Percentiles rank a stretch among this genome's conserved stretches.
Conservation (phyloP, 306 rosid species). For the Cyclanthera cordifolia region DNA sequence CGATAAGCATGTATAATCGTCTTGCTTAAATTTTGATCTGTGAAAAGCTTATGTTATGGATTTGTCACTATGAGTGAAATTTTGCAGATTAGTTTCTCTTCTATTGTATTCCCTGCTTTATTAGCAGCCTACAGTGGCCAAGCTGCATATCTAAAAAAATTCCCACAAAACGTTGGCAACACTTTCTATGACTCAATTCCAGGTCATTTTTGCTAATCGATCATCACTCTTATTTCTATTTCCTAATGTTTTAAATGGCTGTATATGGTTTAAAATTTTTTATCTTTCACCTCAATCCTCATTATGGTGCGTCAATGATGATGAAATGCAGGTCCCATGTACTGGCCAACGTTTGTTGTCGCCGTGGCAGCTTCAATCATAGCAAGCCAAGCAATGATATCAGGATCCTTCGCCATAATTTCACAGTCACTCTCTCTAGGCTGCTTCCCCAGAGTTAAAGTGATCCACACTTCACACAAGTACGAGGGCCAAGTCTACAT, state of each 20-base stretch:
- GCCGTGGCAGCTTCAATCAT: conserved; percentile 72
- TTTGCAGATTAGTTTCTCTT: conserved; percentile 44
- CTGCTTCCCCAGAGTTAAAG: conserved; percentile 70
- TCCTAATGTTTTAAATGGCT: too few species aligned
- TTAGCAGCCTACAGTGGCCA: conserved; percentile 36
- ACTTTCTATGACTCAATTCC: conserved; percentile 48
- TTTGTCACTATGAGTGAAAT: background rate
- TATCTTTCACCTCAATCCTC: too few species aligned
- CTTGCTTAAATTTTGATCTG: too few species aligned
- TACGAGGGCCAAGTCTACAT: conserved; percentile 75
- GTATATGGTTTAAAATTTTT: too few species aligned
- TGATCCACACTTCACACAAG: conserved; percentile 60
- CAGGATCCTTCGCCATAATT: conserved; percentile 72
- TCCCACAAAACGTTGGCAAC: conserved; percentile 20
- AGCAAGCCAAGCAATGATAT: conserved; percentile 85
- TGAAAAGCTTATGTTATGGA: background rate
- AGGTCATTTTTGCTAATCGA: conserved; percentile 11
- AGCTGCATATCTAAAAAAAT: conserved; percentile 53
- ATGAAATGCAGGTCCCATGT: conserved; percentile 35
- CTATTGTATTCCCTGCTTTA: conserved; percentile 35
- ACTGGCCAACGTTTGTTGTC: conserved; percentile 79
- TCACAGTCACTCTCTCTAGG: conserved; percentile 57
- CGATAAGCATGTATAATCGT: too few species aligned
- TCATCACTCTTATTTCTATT: too few species aligned
- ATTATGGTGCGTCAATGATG: too few species aligned